Evolutionary conservation across 2,329 filamentous ascomycete genomes (phyloP), one percentile per base, ranked within the genome.

Genomic region (Fusarium sp.): DNA sequence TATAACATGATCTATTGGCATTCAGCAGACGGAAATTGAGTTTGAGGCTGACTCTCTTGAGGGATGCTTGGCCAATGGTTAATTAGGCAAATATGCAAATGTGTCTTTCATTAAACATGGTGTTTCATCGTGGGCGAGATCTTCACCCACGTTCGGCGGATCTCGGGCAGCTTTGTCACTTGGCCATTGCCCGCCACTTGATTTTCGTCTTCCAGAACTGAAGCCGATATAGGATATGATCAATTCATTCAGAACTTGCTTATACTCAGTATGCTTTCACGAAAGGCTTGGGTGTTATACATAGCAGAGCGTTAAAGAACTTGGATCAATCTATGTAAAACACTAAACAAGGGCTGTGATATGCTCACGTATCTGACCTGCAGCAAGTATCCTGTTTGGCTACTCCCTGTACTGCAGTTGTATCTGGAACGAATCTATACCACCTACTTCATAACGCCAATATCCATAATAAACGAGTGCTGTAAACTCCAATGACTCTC

Each of bases 281-380:
- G 1, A 16, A 12, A 18, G 1, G 7, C 2, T n/a, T 0, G 10
- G 5, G 12, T 4, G 6, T 21, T 19, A 3, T 2, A 11, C 2
- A 4, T 1, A 10, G 10, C 6, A 27, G 1, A 54, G 10, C 1
- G 10, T 4, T 12, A 12, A n/a, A 18, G 5, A 12, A 18, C 3
- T 29, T 39, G 4, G 7, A 15, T 37, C 41, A 57, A 35, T 58
- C 31, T 35, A 37, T 58, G 11, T 14, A 58, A 35, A 49, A 15
- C 6, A 16, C 39, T 25, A 23, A 57, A 33, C 31, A 35, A 37
- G 10, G 5, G 18, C 18, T 19, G 55, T 29, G 55, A 58, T 49
- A 19, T 51, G 44, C 33, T 59, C 56, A 51, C 16, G 21, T 39
- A 31, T 44, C 25, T 37, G 6, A 19, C 5, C 16, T 38, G 21